A percentile compares a stretch with the other conserved stretches of the same genome.
Conservation (phyloP, 1,284 basidiomycete genomes). For the Ustilago nuda region DNA sequence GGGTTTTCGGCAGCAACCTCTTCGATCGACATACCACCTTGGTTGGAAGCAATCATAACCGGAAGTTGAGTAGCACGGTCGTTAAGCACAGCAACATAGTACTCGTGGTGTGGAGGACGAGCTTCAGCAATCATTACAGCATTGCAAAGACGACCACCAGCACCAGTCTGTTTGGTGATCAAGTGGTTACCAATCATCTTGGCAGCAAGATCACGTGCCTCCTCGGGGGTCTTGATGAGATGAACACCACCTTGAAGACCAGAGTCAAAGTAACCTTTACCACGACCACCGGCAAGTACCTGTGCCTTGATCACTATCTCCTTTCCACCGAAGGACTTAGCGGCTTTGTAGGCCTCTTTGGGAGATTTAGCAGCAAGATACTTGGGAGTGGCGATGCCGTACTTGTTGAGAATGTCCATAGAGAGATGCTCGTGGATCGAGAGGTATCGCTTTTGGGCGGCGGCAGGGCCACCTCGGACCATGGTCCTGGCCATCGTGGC, state of each 20-base stretch:
- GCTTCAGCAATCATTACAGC: slow-evolving; percentile 99
- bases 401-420: slow-evolving; percentile 95
- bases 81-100: slow-evolving; percentile 97
- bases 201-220: slow-evolving; percentile 86
- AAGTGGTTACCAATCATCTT: slow-evolving; percentile 96
- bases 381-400: slow-evolving; percentile 95
- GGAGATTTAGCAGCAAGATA: slow-evolving; percentile 87
- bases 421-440: slow-evolving; percentile 99
- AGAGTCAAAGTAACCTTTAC: slow-evolving; percentile 96
- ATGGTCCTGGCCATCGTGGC: slow-evolving; percentile 54
- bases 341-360: slow-evolving; percentile 89
- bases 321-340: slow-evolving; percentile 80
- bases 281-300: slow-evolving; percentile 97
- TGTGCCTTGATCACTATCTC: slow-evolving; percentile 86
- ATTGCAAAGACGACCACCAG: slow-evolving; percentile 90
- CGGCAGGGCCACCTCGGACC: slow-evolving; percentile 46
- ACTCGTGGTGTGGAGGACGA: slow-evolving; percentile 92
- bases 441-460: slow-evolving; percentile 84
- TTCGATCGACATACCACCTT: slow-evolving; percentile 86
- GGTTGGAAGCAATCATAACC: slow-evolving; percentile 91
- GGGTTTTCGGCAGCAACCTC: slow-evolving; percentile 99
- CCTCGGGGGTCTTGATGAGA: slow-evolving; percentile 88
- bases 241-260: slow-evolving; percentile 98
- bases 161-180: slow-evolving; percentile 99
- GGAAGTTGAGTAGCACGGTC: slow-evolving; percentile 90